Evolutionary conservation across 1,284 basidiomycete species (phyloP), one percentile per base, ranked within the genome.

Genomic region (Cryptococcus sp.): DNA sequence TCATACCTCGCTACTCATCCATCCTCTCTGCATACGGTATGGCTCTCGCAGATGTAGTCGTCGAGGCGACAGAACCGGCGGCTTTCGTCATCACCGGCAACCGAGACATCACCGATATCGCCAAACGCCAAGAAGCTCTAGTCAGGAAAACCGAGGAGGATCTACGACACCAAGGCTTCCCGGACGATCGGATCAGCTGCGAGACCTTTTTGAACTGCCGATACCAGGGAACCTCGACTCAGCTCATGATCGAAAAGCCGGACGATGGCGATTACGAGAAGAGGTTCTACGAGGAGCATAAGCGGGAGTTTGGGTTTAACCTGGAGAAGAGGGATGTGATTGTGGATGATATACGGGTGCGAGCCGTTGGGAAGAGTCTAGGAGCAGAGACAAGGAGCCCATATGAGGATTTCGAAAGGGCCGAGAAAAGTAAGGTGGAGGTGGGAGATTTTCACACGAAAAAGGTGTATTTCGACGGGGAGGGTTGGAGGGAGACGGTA

Each of bases 81-180:
- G 61, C 64, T 0, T 58, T 53, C 45, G 51, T 51, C 22, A 32
- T 66, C 25, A 50, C 52, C 0, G 54, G 40, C 23, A 58, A 56
- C 47, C 39, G 48, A 18, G 57, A 62, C 32, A 54, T 42, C 7
- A 21, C 18, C 19, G 48, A 60, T 22, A 53, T 65, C 12, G 23
- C 47, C 1, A 50, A 54, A 26, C 59, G 64, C n/a, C 56, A 65
- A 32, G 51, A 43, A 0, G 48, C 45, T 0, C 52, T 68, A 12
- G 60, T 63, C n/a, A 14, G 46, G 7, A 46, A 80, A 18, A 88
- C 90, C 1, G 75, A 74, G 37, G 68, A 70, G 2, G 86, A 89
- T 60, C 77, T 97, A 18, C 66, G 74, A 48, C 77, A 76, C 21
- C 91, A 97, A 71, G 93, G 93, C 1, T 95, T 95, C 69, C 78